Percentiles rank a stretch among this genome's conserved stretches.
Conservation (phyloP, 108 stramenopile species). For the Cyclotella cryptica region DNA sequence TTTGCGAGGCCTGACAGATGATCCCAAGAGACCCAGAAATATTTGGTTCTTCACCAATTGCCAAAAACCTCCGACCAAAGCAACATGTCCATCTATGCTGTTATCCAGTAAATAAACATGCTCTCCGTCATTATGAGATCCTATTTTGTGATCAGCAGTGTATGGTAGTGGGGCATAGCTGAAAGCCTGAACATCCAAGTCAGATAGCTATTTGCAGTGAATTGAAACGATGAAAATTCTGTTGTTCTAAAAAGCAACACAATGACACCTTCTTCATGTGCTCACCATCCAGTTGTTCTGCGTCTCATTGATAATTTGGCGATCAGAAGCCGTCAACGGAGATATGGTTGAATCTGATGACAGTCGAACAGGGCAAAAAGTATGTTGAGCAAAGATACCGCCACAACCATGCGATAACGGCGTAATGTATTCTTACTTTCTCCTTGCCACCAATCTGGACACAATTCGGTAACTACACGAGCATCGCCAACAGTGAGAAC, state of each 20-base stretch:
- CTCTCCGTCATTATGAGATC: slow-evolving; percentile 23
- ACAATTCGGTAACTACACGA: slow-evolving; percentile 73
- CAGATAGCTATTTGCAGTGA: slow-evolving; percentile 57
- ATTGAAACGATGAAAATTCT: too few relatives aligned
- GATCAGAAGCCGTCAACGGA: slow-evolving; percentile 72
- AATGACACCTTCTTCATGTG: too few relatives aligned
- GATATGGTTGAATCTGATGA: slow-evolving; percentile 72
- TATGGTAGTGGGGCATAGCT: slow-evolving; percentile 93
- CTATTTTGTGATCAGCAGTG: slow-evolving; percentile 69
- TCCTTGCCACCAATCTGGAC: slow-evolving; percentile 55
- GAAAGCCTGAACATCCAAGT: slow-evolving; percentile 91
- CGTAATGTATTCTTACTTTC: slow-evolving; percentile 24
- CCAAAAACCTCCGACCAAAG: slow-evolving; percentile 58
- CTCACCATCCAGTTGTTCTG: slow-evolving; percentile 76
- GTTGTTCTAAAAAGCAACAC: too few relatives aligned
- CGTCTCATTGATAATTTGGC: slow-evolving; percentile 78
- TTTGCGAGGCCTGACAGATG: slow-evolving; percentile 85
- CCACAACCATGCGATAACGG: not conserved
- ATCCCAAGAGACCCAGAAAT: slow-evolving; percentile 95
- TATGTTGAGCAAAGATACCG: not conserved
- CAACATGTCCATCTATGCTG: slow-evolving; percentile 34
- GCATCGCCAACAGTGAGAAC: slow-evolving; percentile 87
- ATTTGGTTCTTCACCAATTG: slow-evolving; percentile 84
- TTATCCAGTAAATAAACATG: slow-evolving; percentile 72
- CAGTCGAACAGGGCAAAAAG: not conserved